Evolutionary conservation across 2,329 filamentous ascomycete genomes (phyloP).

Genomic region (Aspergillus hiratsukae): DNA sequence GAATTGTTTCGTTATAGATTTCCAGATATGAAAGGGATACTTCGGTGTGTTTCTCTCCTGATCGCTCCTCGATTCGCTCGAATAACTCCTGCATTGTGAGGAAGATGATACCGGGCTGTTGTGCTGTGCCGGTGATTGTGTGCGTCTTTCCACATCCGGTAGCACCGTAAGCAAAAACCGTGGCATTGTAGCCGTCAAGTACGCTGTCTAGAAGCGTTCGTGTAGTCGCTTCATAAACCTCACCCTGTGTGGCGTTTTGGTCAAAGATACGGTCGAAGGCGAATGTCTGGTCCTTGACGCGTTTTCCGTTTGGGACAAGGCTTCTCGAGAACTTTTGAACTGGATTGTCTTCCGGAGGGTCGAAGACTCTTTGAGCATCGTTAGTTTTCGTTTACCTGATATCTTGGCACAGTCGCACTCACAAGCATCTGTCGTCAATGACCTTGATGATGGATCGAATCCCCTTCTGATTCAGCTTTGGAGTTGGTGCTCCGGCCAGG

Average conservation of each 20-base stretch:
- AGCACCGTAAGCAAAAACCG: constrained; percentile 95
- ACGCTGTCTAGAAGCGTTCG: constrained; percentile 88
- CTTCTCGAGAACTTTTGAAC: constrained; percentile 82
- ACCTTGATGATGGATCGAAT: constrained; percentile 92
- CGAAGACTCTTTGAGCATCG: constrained; percentile 68
- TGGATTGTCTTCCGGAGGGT: constrained; percentile 91
- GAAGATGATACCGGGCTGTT: constrained; percentile 96
- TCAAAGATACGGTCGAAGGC: constrained; percentile 96
- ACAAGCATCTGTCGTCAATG: constrained; percentile 94
- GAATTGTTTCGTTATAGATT: constrained; percentile 99
- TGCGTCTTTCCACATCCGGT: constrained; percentile 98
- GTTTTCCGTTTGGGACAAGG: constrained; percentile 77
- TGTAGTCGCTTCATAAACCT: constrained; percentile 93
- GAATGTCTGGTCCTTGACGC: constrained; percentile 96
- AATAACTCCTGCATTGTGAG: constrained; percentile 98
- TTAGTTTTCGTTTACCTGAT: constrained; percentile 9
- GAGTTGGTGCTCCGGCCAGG: constrained; percentile 77
- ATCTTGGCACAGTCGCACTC: constrained; percentile 38
- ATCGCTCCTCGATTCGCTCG: constrained; percentile 84
- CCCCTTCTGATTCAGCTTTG: constrained; percentile 80
- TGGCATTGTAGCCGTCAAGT: constrained; percentile 96
- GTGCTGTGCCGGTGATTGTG: constrained; percentile 87
- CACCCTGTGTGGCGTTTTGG: constrained; percentile 84
- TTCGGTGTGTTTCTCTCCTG: constrained; percentile 82
- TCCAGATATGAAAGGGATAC: constrained; percentile 92